phyloP scores from a whole-genome alignment of 306 rosid species.

The Hippophae rhamnoides region DNA sequence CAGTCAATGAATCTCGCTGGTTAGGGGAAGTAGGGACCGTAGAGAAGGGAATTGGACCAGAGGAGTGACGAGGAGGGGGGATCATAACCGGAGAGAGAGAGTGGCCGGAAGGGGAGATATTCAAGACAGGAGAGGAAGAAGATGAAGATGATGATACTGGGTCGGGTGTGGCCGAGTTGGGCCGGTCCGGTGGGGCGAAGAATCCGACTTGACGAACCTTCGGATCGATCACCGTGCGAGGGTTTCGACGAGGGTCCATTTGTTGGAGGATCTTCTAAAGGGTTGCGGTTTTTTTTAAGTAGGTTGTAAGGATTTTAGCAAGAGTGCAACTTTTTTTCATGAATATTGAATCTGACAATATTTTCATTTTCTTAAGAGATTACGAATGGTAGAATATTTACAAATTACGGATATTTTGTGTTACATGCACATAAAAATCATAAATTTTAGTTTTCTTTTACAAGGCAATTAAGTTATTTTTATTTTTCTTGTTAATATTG shows the following conservation, averaged over 20 bases:
- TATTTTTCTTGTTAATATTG: no score
- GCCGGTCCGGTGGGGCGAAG: constrained; percentile 43
- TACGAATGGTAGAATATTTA: no score
- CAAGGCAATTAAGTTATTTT: no score
- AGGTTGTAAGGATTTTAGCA: no score
- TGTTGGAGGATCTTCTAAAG: background rate
- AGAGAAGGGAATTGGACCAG: constrained; percentile 26
- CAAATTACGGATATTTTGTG: no score
- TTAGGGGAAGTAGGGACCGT: constrained; percentile 19
- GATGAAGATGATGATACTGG: constrained; percentile 6
- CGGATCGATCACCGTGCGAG: constrained; percentile 44
- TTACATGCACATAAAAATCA: no score
- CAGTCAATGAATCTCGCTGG: constrained; percentile 25
- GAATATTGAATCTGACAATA: no score
- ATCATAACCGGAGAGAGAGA: constrained; percentile 68
- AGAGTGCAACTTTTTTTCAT: no score
- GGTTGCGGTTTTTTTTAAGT: constrained; percentile 4
- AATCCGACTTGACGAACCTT: constrained; percentile 72
- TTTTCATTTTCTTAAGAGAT: no score
- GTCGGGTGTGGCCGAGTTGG: constrained; percentile 27
- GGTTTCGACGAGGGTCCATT: constrained; percentile 57
- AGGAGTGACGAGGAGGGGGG: constrained; percentile 52
- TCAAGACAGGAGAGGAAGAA: constrained; percentile 25
- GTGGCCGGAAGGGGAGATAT: constrained; percentile 31
- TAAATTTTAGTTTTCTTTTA: no score